Base-by-base conservation (phyloP, 2,329 filamentous ascomycete species). In the Fusarium sarcochroum region DNA sequence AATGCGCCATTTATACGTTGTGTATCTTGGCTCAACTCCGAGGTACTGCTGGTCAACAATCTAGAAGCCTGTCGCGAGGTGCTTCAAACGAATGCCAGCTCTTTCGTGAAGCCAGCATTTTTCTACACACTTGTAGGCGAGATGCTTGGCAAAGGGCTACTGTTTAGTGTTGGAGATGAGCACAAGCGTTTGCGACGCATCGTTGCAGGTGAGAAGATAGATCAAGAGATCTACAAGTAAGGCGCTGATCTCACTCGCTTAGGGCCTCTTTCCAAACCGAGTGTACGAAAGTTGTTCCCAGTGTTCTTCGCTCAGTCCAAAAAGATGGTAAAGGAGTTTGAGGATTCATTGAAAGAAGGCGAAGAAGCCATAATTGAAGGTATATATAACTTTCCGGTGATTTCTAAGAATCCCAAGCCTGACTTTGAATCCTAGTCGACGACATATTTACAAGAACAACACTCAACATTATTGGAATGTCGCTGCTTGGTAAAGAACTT, bases 91-190 rank as follows among this genome's bases (percentile, higher is more conserved):
- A 66, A 69, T 13, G 44, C 48, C 2, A 58, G 63, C 4, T 41
- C 32, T 1, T 63, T 69, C 13, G 66, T 59, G 1, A 69, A 69
- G 4, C 66, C 66, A 0, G 47, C 20, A 0, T 69, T 69, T 17
- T 69, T 66, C 4, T 40, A 69, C 6, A 69, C 61, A 0, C 56
- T 69, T 5, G 66, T 69, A 1, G 66, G 66, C 9, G 66, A 69
- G 6, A 57, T 69, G 9, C 18, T 69, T 1, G 66, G 66, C 1
- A 21, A 51, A 3, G 66, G 66, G 3, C 17, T 69, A 1, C 18
- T 69, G 2, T 69, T 66, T 1, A 69, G 66, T 41, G 51, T 53
- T 1, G 66, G 66, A 1, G 47, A 69, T 1, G 42, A 69, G n/a
- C 66, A 69, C 4, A 69, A 63, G 3, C 59, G 63, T 1, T 7